These are phyloP conservation scores for Calocera viscosa DNA, from an alignment of 768 basidiomycete genomes.

Conservation along the genomic window DNA sequence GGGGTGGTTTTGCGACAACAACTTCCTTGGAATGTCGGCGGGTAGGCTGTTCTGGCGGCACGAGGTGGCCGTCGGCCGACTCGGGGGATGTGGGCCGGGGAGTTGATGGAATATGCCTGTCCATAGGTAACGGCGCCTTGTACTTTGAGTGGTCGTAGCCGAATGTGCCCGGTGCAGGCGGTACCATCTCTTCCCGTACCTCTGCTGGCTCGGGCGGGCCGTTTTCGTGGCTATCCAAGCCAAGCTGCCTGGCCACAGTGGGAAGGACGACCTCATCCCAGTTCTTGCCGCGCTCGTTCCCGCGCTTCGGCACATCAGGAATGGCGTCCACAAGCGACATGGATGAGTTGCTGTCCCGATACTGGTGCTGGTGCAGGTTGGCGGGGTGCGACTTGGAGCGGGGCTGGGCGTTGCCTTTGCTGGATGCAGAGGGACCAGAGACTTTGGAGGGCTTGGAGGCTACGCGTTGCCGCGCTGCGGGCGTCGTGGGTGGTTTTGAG, in stretches of 20 bases:
- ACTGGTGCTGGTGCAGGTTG: neutral
- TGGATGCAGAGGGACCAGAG: neutral
- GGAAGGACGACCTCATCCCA: constrained; percentile 2
- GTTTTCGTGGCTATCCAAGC: neutral
- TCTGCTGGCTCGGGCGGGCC: neutral
- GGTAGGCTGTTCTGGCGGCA: neutral
- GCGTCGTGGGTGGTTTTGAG: neutral
- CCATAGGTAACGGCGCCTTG: constrained; percentile 30
- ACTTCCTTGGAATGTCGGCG: neutral
- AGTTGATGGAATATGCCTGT: neutral
- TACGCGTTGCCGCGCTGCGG: neutral
- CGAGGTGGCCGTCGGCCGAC: constrained; percentile 1
- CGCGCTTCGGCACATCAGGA: neutral
- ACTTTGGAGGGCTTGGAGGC: constrained; percentile 7
- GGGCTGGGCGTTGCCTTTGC: neutral
- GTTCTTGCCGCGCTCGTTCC: neutral
- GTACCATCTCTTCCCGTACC: neutral
- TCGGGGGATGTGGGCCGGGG: neutral
- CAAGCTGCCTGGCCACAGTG: constrained; percentile 2
- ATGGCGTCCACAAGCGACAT: neutral
- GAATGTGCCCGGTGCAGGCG: constrained; percentile 61
- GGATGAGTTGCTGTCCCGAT: neutral
- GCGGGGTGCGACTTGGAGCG: neutral
- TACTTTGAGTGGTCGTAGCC: constrained; percentile 65
- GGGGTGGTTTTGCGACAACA: neutral